Percentiles rank a stretch among this genome's conserved stretches.
Evolutionary conservation across 257 asterid genomes (phyloP).

Genomic region (Primulina huaijiensis): DNA sequence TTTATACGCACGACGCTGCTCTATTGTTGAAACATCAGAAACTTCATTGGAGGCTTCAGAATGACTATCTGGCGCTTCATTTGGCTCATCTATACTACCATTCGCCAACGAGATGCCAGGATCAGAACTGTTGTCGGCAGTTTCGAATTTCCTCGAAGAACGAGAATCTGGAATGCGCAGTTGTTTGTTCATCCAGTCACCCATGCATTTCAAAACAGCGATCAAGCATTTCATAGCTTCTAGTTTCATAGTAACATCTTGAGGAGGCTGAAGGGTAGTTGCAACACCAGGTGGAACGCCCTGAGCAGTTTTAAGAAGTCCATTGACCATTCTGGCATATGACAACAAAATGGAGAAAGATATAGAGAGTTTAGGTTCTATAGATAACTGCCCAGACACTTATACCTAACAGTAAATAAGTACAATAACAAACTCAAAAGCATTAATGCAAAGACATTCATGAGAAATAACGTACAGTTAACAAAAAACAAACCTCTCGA

Average conservation of each 20-base stretch:
- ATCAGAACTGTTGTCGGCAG: conserved; percentile 59
- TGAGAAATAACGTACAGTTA: conserved; percentile 15
- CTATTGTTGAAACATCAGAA: conserved; percentile 82
- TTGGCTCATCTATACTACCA: conserved; percentile 70
- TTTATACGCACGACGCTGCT: conserved; percentile 98
- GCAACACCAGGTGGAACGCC: conserved; percentile 91
- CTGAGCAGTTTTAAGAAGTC: conserved; percentile 98
- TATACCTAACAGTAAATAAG: conserved; percentile 14
- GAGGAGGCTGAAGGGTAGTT: conserved; percentile 80
- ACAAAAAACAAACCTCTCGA: conserved; percentile 70
- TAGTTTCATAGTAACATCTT: conserved; percentile 78
- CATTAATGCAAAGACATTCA: conserved; percentile 19
- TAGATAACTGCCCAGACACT: conserved; percentile 5
- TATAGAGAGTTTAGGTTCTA: conserved; percentile 20
- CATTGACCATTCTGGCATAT: conserved; percentile 84
- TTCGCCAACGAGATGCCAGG: conserved; percentile 52
- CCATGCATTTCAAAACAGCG: conserved; percentile 83
- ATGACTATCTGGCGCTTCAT: conserved; percentile 75
- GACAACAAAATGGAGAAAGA: conserved; percentile 23
- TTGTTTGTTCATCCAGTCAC: conserved; percentile 98
- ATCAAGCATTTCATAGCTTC: conserved; percentile 96
- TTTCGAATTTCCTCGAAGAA: conserved; percentile 58
- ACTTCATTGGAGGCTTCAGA: conserved; percentile 87
- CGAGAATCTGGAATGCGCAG: conserved; percentile 81
- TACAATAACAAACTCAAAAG: conserved; percentile 18